phyloP scores from a whole-genome alignment of 306 rosid genomes.

The Cyamopsis tetragonoloba region DNA sequence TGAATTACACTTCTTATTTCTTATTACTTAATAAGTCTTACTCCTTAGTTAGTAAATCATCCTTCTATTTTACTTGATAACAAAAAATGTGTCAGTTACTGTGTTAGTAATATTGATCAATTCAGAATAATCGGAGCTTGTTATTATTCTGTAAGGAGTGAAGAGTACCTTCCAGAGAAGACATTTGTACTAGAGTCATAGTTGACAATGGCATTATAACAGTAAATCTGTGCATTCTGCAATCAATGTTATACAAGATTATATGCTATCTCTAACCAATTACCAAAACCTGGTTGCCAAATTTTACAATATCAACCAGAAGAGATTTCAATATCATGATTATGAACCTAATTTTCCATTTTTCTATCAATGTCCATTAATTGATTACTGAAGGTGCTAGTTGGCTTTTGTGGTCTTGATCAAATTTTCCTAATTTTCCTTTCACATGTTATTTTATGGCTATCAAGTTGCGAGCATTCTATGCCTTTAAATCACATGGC shows the following conservation, averaged over 20 bases:
- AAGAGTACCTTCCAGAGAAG: slow-evolving; percentile 54
- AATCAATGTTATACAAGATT: neutral
- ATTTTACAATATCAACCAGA: neutral
- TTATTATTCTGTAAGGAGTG: neutral
- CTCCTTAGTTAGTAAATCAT: too few species aligned
- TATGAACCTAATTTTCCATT: neutral
- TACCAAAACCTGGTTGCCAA: neutral
- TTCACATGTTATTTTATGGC: neutral
- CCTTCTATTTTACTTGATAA: too few species aligned
- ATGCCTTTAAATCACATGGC: neutral
- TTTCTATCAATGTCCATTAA: neutral
- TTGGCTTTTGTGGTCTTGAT: neutral
- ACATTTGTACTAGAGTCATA: slow-evolving; percentile 44
- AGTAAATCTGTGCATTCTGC: slow-evolving; percentile 28
- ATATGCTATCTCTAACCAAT: neutral
- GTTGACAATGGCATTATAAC: slow-evolving; percentile 60
- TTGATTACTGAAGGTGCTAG: neutral
- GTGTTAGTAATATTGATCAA: too few species aligned
- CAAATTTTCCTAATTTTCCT: too few species aligned
- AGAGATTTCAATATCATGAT: neutral
- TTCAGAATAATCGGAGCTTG: neutral
- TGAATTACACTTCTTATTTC: too few species aligned
- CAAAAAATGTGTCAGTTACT: too few species aligned
- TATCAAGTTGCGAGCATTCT: slow-evolving; percentile 13
- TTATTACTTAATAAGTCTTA: too few species aligned